Conservation (phyloP, 306 rosid species). For the Quercus suber region DNA sequence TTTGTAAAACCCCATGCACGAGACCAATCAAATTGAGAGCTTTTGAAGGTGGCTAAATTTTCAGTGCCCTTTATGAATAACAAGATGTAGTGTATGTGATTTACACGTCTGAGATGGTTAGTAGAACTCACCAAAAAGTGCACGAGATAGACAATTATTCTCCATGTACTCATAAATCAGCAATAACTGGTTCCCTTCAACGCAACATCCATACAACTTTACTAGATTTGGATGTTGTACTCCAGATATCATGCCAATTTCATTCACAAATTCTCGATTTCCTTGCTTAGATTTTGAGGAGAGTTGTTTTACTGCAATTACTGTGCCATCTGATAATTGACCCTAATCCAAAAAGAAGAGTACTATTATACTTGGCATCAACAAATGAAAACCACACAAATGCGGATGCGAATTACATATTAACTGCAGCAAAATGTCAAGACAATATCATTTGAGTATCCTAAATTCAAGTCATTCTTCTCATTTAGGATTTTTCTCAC, state of each 20-base stretch:
- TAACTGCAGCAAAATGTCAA: too few species aligned
- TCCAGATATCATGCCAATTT: slow-evolving; percentile 93
- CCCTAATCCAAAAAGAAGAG: slow-evolving; percentile 57
- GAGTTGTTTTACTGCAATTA: slow-evolving; percentile 89
- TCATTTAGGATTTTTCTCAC: not conserved
- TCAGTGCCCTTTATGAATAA: not conserved
- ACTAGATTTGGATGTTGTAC: slow-evolving; percentile 94
- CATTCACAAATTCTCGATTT: slow-evolving; percentile 91
- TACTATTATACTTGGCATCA: not conserved
- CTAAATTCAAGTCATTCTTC: not conserved
- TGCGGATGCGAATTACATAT: not conserved
- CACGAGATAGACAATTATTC: slow-evolving; percentile 82
- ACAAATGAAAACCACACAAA: not conserved
- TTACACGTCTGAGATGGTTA: slow-evolving; percentile 3
- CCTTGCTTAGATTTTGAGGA: slow-evolving; percentile 96
- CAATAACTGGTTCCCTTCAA: slow-evolving; percentile 81
- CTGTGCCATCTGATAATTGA: slow-evolving; percentile 69
- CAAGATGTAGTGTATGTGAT: not conserved
- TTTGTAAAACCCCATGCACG: too few species aligned
- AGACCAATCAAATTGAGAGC: too few species aligned
- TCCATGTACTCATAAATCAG: slow-evolving; percentile 91
- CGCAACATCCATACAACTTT: slow-evolving; percentile 89
- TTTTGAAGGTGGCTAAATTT: not conserved
- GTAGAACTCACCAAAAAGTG: slow-evolving; percentile 73
- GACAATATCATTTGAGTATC: not conserved